phyloP scores from a whole-genome alignment of 371 early-diverging fungal species.

The Vairimorpha ceranae region DNA sequence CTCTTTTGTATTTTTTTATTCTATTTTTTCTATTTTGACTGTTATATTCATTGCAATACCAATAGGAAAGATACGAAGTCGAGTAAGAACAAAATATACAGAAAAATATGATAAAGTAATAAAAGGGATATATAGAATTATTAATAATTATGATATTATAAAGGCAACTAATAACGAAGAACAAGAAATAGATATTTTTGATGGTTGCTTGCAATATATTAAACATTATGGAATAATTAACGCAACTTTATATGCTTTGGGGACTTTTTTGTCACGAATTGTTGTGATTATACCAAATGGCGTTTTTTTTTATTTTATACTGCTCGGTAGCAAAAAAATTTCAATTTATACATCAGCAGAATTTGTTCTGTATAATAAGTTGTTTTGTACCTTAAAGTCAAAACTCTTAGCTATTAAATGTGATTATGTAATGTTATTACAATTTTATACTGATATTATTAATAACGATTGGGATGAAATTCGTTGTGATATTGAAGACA shows the following conservation, averaged over 20 bases:
- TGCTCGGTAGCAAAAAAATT: not conserved
- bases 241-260: conserved; percentile 5
- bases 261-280: conserved; percentile 1
- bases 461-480: not conserved
- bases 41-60: not conserved
- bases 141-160: conserved; percentile 55
- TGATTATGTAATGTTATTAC: not conserved
- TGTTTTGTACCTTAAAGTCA: not conserved
- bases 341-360: not conserved
- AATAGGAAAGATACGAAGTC: conserved; percentile 40
- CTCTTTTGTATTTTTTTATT: not conserved
- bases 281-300: conserved; percentile 24
- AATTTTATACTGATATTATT: not conserved
- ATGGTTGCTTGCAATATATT: conserved; percentile 17
- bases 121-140: conserved; percentile 32
- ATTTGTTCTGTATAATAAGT: not conserved
- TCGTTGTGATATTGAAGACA: not conserved
- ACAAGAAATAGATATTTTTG: conserved; percentile 32
- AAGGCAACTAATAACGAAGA: conserved; percentile 53
- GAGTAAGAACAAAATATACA: conserved; percentile 33
- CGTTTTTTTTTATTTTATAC: not conserved
- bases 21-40: not conserved
- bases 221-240: not conserved
- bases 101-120: conserved; percentile 16
- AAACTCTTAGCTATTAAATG: not conserved